Evolutionary conservation across 129 eudicot genomes (phyloP).

Genomic region (Solidago caesia): DNA sequence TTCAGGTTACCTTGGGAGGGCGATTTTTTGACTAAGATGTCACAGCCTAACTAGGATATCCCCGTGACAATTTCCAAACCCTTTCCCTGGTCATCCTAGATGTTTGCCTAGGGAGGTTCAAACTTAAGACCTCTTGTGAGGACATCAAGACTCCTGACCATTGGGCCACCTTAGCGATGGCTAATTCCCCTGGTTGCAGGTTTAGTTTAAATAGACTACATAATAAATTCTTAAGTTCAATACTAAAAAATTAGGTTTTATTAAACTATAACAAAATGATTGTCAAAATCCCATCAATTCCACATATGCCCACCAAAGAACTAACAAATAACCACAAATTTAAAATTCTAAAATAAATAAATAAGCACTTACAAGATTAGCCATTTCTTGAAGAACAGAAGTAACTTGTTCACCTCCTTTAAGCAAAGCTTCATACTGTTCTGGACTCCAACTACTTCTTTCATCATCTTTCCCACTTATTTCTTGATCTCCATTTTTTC

Average conservation of each 20-base stretch:
- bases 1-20: too few relatives aligned
- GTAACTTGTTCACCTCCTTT: constrained; percentile 97
- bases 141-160: too few relatives aligned
- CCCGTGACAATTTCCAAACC: too few relatives aligned
- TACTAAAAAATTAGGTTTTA: too few relatives aligned
- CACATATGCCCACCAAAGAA: constrained; percentile 28
- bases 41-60: too few relatives aligned
- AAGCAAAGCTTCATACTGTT: constrained; percentile 68
- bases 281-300: neutral
- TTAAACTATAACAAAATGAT: neutral
- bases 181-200: neutral
- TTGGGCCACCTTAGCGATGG: neutral
- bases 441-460: constrained; percentile 33
- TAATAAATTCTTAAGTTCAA: too few relatives aligned
- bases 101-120: too few relatives aligned
- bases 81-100: too few relatives aligned
- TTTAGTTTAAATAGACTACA: too few relatives aligned
- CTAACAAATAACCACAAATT: constrained; percentile 30
- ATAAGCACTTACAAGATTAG: constrained; percentile 59
- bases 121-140: too few relatives aligned
- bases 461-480: neutral
- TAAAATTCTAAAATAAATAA: neutral
- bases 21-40: too few relatives aligned
- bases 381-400: constrained; percentile 94
- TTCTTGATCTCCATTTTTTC: constrained; percentile 1